phyloP scores from a whole-genome alignment of 371 early-diverging fungal genomes.

The Gilbertella persicaria region DNA sequence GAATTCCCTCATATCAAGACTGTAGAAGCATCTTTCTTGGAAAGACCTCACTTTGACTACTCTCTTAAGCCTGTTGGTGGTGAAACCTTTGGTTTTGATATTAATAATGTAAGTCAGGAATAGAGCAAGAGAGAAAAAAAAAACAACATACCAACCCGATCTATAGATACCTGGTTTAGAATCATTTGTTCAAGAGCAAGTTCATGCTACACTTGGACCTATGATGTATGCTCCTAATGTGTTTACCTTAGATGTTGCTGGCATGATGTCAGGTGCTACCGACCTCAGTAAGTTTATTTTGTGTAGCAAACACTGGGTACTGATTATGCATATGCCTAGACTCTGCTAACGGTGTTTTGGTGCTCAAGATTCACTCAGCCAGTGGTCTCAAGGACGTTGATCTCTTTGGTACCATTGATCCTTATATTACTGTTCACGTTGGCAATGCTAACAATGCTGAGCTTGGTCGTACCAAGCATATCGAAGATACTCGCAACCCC shows the following conservation, averaged over 20 bases:
- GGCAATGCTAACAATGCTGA: conserved; percentile 65
- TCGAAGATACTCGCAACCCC: conserved; percentile 58
- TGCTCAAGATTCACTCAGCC: conserved; percentile 76
- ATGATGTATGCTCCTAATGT: conserved; percentile 90
- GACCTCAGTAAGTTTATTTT: conserved; percentile 29
- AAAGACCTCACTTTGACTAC: conserved; percentile 92
- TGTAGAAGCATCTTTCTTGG: conserved; percentile 88
- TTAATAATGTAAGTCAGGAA: conserved; percentile 75
- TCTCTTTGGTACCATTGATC: conserved; percentile 85
- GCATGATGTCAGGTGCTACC: conserved; percentile 75
- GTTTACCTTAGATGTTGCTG: conserved; percentile 82
- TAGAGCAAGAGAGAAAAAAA: too few relatives aligned
- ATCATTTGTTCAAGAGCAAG: conserved; percentile 79
- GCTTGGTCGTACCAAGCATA: conserved; percentile 57
- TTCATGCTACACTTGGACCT: conserved; percentile 74
- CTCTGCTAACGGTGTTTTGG: conserved; percentile 83
- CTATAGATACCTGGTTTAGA: conserved; percentile 83
- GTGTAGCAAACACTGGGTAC: neutral
- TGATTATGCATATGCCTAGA: conserved; percentile 26
- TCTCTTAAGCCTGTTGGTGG: conserved; percentile 93
- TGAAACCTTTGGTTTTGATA: conserved; percentile 86
- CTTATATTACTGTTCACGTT: conserved; percentile 75
- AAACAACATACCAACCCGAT: too few relatives aligned
- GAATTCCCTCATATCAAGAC: conserved; percentile 92
- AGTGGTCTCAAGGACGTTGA: conserved; percentile 83